Base-by-base conservation (phyloP, 257 asterid genomes). In the Solanum boliviense region DNA sequence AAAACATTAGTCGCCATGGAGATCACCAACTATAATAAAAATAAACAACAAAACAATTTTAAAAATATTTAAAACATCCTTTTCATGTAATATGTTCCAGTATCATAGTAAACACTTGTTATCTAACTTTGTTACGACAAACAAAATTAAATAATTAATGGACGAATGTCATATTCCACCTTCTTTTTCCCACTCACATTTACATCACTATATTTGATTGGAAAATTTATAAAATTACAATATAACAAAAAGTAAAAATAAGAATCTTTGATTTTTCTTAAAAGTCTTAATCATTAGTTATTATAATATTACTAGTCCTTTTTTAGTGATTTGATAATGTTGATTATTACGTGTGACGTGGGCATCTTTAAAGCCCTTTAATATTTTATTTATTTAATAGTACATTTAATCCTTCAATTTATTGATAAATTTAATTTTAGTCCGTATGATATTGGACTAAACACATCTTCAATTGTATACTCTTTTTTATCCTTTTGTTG, bases 51-150 rank as follows among this genome's bases (percentile, higher is more conserved):
- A 81, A 81, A 29, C 31, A 81, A 20, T 44, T 44, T 34, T 8
- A 13, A 81, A 27, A 81, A 29, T 65, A 76, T 88, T 56, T 75
- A 41, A 15, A 79, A 88, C 88, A 90, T 87, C 92, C 6, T 39
- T 90, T 91, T 92, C 92, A 73, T 32, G 41, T 76, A 60, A 31
- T 62, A 86, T 39, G 58, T 89, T 88, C 90, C 92, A 89, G 48
- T 91, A 29, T 84, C 74, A 89, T 88, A 87, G 88, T 88, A 60
- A 87, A 89, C 93, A 89, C 89, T 89, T 89, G 91, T 91, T 44
- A 65, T 88, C 79, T 46, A 82, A 39, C 32, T 78, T 74, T 39
- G 88, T 71, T 81, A 16, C 10, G 6, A 18, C 11, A 48, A 38
- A 56, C 86, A 44, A 84, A 78, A 18, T 38, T 67, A 86, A 89